Evolutionary conservation across 108 stramenopile genomes (phyloP).

Genomic region (Nitzschia sp.): DNA sequence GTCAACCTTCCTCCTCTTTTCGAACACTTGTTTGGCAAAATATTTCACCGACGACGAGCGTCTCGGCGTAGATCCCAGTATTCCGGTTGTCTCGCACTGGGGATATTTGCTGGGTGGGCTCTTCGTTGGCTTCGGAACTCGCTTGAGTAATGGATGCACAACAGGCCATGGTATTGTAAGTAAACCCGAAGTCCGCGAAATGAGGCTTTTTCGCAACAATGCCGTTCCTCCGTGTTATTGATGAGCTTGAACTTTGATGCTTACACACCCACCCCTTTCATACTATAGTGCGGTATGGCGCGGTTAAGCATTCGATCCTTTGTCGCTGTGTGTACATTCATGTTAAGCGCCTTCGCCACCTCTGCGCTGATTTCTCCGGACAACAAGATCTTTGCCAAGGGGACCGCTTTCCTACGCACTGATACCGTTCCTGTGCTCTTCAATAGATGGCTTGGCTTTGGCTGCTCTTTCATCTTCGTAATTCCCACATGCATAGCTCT

Average conservation of each 20-base stretch:
- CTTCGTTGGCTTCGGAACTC: constrained; percentile 74
- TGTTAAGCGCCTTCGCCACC: constrained; percentile 58
- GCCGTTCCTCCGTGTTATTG: background rate
- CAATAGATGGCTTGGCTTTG: background rate
- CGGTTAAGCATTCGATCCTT: constrained; percentile 72
- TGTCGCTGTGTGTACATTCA: constrained; percentile 77
- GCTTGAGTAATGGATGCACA: constrained; percentile 77
- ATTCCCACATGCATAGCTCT: background rate
- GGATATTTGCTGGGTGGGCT: constrained; percentile 64
- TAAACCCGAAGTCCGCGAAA: background rate
- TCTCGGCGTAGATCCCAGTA: constrained; percentile 11
- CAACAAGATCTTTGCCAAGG: background rate
- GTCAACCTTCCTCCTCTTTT: constrained; percentile 48
- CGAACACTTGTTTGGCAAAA: constrained; percentile 25
- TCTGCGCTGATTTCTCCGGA: constrained; percentile 25
- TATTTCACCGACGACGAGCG: constrained; percentile 14
- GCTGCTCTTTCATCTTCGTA: constrained; percentile 1
- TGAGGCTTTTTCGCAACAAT: background rate
- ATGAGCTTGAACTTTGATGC: too few relatives aligned
- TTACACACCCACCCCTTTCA: too few relatives aligned
- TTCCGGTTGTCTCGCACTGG: constrained; percentile 12
- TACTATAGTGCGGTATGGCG: constrained; percentile 68
- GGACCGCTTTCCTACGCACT: constrained; percentile 12
- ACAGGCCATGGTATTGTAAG: constrained; percentile 55
- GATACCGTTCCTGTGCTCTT: constrained; percentile 3